Base-by-base conservation (phyloP, 768 basidiomycete species). In the Naganishia vaughanmartiniae region DNA sequence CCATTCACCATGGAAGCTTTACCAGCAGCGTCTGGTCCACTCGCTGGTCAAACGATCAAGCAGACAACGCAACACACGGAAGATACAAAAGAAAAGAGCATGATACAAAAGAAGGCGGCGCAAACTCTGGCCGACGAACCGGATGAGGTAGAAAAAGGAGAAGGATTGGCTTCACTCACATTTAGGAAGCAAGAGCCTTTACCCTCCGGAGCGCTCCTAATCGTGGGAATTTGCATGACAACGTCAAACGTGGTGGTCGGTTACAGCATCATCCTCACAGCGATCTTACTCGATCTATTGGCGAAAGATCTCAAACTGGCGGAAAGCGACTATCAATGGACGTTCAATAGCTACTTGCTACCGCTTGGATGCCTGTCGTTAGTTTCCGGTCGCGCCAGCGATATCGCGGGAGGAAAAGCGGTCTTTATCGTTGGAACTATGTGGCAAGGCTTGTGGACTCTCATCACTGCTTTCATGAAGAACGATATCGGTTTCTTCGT, bases 351-450 rank as follows among this genome's bases (percentile, higher is more conserved):
- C 17, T 33, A 39, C 33, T 12, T 36, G 34, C 57, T 36, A 14
- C 57, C 57, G 28, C 57, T 58, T 24, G 57, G 55, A 6, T 57
- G 55, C 34, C 30, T 58, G 11, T 34, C 57, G 6, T 34, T 58
- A 17, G 31, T 58, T 4, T 7, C 31, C 9, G 57, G 57, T 2
- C 9, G 57, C 5, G 57, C 57, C 0, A 39, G 21, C n/a, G 57
- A 58, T 36, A 58, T 39, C 57, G 57, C 57, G 5, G 57, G 57
- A 1, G 57, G 57, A 1, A 58, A 58, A 58, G 57, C 57, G 33
- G 57, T 58, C n/a, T 39, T 34, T 14, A 36, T n/a, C n/a, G 33
- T 58, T 7, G 57, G 57, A 58, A 36, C 34, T 21, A 34, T 58
- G 5, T 58, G 57, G 57, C 57, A 34, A 17, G 57, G 33, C 21